phyloP scores from a whole-genome alignment of 768 basidiomycete genomes.

The Mycena metata region DNA sequence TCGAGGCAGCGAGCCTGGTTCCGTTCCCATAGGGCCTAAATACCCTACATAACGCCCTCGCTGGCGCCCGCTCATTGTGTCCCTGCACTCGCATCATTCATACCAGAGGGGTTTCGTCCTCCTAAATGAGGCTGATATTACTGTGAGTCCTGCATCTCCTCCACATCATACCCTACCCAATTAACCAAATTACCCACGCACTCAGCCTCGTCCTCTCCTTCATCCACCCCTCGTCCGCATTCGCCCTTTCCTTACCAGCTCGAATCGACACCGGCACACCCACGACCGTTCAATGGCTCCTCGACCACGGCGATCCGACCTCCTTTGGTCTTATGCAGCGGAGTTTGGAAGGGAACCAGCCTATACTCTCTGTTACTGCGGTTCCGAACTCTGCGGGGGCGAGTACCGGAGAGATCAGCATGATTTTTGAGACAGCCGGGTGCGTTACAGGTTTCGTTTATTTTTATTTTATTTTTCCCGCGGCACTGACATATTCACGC shows the following conservation, averaged over 20 bases:
- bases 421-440: constrained; percentile 21
- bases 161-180: too few species aligned
- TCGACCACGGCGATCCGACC: constrained; percentile 10
- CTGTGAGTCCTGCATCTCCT: too few species aligned
- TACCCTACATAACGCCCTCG: too few species aligned
- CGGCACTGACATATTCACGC: too few species aligned
- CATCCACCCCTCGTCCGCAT: background rate
- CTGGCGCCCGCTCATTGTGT: too few species aligned
- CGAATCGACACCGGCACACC: constrained; percentile 7
- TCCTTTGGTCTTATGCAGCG: constrained; percentile 34
- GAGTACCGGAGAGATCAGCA: background rate
- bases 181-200: too few species aligned
- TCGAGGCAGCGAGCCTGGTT: too few species aligned
- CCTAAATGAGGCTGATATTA: too few species aligned
- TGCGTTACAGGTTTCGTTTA: background rate
- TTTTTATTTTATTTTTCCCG: too few species aligned
- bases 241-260: constrained; percentile 24
- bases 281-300: constrained; percentile 22
- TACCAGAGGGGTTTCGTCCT: too few species aligned
- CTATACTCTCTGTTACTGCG: constrained; percentile 16
- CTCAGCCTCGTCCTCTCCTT: background rate
- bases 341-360: constrained; percentile 17
- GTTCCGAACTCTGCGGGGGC: constrained; percentile 11
- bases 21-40: too few species aligned
- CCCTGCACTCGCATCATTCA: too few species aligned